phyloP scores from a whole-genome alignment of 768 basidiomycete genomes.

The Thelephora ganbajun region DNA sequence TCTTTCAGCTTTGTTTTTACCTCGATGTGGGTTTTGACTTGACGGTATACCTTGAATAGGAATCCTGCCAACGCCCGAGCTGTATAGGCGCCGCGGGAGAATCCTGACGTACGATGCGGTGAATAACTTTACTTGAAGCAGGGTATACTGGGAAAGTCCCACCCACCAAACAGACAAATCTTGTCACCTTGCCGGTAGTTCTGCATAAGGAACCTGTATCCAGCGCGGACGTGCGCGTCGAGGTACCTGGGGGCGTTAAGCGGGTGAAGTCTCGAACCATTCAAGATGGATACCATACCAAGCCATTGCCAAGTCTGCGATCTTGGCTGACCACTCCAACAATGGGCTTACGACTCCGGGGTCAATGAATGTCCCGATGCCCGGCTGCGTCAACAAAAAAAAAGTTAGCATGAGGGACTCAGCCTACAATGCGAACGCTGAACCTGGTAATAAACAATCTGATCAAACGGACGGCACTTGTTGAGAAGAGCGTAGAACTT shows the following conservation, averaged over 20 bases:
- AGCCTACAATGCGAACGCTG: slow-evolving; percentile 1
- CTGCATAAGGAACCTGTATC: slow-evolving; percentile 69
- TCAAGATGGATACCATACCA: slow-evolving; percentile 30
- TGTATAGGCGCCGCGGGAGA: slow-evolving; percentile 60
- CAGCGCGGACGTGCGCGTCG: slow-evolving; percentile 56
- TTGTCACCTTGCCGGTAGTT: slow-evolving; percentile 63
- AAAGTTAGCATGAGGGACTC: not conserved
- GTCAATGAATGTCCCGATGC: slow-evolving; percentile 37
- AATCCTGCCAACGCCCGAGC: slow-evolving; percentile 68
- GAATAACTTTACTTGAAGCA: slow-evolving; percentile 5
- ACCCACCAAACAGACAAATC: slow-evolving; percentile 57
- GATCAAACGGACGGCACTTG: slow-evolving; percentile 37
- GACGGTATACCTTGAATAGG: slow-evolving; percentile 41
- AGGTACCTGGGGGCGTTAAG: slow-evolving; percentile 36
- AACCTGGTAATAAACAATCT: slow-evolving; percentile 65
- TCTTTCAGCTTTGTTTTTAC: not conserved
- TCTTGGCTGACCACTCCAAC: slow-evolving; percentile 41
- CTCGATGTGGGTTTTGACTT: not conserved
- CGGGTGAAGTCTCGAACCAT: not conserved
- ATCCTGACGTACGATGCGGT: slow-evolving; percentile 29
- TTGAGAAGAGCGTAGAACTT: slow-evolving; percentile 55
- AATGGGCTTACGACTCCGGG: slow-evolving; percentile 56
- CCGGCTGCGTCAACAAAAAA: slow-evolving; percentile 19
- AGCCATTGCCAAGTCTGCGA: slow-evolving; percentile 56
- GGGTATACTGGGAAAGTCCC: not conserved